Conservation (phyloP, 176 grass and related monocot genomes). For the Melocanna baccifera region DNA sequence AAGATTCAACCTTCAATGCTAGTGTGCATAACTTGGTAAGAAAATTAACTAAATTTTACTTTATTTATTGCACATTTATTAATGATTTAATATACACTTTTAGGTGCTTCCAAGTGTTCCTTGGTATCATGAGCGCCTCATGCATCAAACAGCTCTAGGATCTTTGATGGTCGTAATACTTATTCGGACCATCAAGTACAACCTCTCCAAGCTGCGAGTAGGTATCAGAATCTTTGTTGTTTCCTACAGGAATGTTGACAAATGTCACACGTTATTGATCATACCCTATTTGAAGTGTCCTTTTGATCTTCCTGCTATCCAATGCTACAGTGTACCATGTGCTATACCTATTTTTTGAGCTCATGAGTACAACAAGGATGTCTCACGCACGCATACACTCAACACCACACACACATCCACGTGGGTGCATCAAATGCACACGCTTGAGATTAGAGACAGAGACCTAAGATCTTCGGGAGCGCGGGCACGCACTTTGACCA, state of each 20-base stretch:
- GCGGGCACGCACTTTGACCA: too few relatives aligned
- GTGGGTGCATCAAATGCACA: too few relatives aligned
- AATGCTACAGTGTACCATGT: neutral
- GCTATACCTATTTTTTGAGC: too few relatives aligned
- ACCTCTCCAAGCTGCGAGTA: conserved; percentile 96
- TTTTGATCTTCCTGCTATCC: neutral
- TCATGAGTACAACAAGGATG: too few relatives aligned
- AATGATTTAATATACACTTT: neutral
- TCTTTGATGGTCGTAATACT: conserved; percentile 96
- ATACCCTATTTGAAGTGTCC: neutral
- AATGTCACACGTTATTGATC: neutral
- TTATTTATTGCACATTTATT: conserved; percentile 27
- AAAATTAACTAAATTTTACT: conserved; percentile 25
- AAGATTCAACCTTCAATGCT: conserved; percentile 98
- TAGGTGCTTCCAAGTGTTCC: conserved; percentile 85
- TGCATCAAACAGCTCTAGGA: conserved; percentile 89
- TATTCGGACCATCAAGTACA: conserved; percentile 96
- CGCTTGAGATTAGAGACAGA: too few relatives aligned
- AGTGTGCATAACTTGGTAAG: conserved; percentile 95
- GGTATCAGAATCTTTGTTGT: conserved; percentile 27
- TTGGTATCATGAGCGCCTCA: conserved; percentile 96
- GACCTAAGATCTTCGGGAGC: too few relatives aligned
- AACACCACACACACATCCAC: too few relatives aligned
- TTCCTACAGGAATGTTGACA: conserved; percentile 7
- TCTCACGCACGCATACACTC: too few relatives aligned